A percentile compares a stretch with the other conserved stretches of the same genome.
Conservation (phyloP, 352 stramenopile genomes). For the Globisporangium cylindrosporum region DNA sequence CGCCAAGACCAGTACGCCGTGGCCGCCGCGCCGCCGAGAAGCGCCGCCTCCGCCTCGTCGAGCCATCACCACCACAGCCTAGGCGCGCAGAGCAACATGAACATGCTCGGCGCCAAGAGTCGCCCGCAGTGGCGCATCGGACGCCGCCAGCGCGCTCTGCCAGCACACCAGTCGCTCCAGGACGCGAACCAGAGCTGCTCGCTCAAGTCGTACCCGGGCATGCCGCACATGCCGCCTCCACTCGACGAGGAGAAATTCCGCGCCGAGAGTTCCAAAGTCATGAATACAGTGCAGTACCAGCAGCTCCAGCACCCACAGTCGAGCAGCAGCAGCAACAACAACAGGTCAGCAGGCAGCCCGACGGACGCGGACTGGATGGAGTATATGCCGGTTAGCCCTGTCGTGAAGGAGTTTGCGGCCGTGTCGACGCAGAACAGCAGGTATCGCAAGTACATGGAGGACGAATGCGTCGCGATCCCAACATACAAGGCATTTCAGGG, state of each 20-base stretch:
- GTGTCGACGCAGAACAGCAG: conserved; percentile 80
- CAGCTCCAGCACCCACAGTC: conserved; percentile 16
- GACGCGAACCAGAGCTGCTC: neutral
- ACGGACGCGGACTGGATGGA: conserved; percentile 23
- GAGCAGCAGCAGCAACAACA: conserved; percentile 1
- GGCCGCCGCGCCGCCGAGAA: conserved; percentile 4
- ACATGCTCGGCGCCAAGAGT: conserved; percentile 6
- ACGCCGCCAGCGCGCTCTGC: conserved; percentile 8
- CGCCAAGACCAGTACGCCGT: conserved; percentile 26
- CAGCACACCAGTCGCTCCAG: neutral
- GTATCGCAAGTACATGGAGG: conserved; percentile 81
- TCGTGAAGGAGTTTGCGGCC: conserved; percentile 66
- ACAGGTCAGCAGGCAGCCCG: conserved; percentile 8
- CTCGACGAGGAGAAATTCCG: conserved; percentile 15
- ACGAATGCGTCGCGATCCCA: conserved; percentile 77
- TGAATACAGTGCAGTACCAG: conserved; percentile 5
- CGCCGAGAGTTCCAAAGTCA: conserved; percentile 9
- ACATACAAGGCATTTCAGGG: conserved; percentile 56
- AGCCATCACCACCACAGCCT: neutral
- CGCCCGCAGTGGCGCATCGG: conserved; percentile 15
- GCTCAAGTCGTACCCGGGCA: neutral
- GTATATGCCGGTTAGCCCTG: conserved; percentile 30
- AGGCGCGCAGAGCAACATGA: neutral
- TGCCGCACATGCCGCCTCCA: neutral
- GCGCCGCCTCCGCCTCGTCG: neutral